phyloP scores from a whole-genome alignment of 257 asterid species.

The Solanum lignicaule region DNA sequence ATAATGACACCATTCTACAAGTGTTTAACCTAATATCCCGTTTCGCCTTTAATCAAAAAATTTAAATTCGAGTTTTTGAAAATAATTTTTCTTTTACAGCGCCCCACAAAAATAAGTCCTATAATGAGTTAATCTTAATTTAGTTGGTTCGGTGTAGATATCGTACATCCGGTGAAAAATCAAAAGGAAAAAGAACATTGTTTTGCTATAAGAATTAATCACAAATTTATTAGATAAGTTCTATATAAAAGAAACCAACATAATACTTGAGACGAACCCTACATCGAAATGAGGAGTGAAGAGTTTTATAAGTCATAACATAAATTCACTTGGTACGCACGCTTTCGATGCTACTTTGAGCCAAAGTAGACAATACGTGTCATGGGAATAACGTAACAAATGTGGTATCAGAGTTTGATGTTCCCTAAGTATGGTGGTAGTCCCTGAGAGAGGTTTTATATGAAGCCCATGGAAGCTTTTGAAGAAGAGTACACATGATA shows the following conservation, averaged over 20 bases:
- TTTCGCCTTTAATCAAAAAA: background rate
- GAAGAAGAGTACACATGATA: background rate
- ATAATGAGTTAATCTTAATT: background rate
- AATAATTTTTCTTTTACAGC: accelerated
- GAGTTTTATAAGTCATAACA: background rate
- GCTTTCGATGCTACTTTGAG: background rate
- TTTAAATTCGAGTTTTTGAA: accelerated
- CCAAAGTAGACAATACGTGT: background rate
- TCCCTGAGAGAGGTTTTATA: background rate
- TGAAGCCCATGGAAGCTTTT: background rate
- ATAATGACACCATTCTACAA: background rate
- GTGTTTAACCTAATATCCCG: too few relatives aligned
- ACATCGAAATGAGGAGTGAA: background rate
- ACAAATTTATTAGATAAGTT: background rate
- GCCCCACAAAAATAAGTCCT: background rate
- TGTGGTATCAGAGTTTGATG: too few relatives aligned
- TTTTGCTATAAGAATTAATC: background rate
- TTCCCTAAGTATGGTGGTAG: background rate
- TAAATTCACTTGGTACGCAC: background rate
- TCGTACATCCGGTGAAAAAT: accelerated
- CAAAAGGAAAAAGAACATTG: background rate
- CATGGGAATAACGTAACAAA: background rate
- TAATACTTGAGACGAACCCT: background rate
- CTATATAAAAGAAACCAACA: background rate
- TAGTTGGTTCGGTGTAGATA: accelerated